Evolutionary conservation across 306 rosid species (phyloP).

Genomic region (Trifolium repens): DNA sequence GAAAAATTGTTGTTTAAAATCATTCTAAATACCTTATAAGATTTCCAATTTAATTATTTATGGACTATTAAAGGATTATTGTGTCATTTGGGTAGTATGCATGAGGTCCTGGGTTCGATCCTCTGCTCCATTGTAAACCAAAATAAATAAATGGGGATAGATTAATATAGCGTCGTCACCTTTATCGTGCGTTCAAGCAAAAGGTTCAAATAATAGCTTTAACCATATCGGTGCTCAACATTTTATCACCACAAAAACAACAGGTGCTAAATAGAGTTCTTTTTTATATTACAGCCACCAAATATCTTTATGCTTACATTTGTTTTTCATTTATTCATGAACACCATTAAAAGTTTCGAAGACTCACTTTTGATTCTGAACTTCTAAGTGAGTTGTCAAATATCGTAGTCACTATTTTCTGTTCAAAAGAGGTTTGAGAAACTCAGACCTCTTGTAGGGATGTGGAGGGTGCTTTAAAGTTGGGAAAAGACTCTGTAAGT

Average conservation of each 20-base stretch:
- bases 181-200: neutral
- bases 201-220: neutral
- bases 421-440: neutral
- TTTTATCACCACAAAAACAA: neutral
- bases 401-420: neutral
- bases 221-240: neutral
- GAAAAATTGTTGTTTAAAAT: neutral
- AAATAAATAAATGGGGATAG: neutral
- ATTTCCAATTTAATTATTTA: neutral
- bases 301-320: neutral
- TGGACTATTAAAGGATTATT: neutral
- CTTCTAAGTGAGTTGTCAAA: neutral
- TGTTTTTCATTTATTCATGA: neutral
- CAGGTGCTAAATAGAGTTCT: neutral
- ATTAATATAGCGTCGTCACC: neutral
- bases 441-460: neutral
- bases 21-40: conserved; percentile 19
- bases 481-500: neutral
- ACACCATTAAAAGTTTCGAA: neutral
- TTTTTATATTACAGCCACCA: neutral
- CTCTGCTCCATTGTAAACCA: too few species aligned
- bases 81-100: neutral
- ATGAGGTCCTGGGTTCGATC: too few species aligned
- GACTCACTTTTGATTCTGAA: neutral
- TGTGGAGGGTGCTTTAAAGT: neutral